Conservation (phyloP, 2,329 filamentous ascomycete genomes). For the Pseudonectria buxi region DNA sequence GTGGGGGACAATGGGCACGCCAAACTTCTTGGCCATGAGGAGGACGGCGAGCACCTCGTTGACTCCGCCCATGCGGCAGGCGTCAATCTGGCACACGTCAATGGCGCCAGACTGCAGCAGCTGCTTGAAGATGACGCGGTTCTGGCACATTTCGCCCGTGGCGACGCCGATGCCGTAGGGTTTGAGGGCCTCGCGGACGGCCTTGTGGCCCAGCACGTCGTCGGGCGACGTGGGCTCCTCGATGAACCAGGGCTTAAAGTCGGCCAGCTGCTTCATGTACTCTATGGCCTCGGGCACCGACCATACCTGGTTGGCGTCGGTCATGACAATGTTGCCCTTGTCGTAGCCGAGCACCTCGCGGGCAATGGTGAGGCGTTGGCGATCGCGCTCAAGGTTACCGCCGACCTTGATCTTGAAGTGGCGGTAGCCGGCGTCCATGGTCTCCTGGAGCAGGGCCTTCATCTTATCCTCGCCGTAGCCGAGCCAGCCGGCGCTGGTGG, state of each 20-base stretch:
- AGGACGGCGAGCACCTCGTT: constrained; percentile 90
- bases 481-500: constrained; percentile 86
- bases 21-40: constrained; percentile 73
- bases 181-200: constrained; percentile 71
- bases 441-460: constrained; percentile 66
- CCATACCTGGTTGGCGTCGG: constrained; percentile 92
- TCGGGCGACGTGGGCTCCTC: constrained; percentile 90
- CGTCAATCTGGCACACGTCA: constrained; percentile 84
- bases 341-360: constrained; percentile 77
- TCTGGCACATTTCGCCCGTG: constrained; percentile 93
- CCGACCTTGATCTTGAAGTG: constrained; percentile 94
- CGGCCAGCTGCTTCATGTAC: constrained; percentile 74
- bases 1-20: constrained; percentile 80
- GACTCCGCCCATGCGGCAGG: constrained; percentile 81
- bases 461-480: constrained; percentile 86
- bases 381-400: constrained; percentile 63
- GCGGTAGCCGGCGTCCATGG: constrained; percentile 66
- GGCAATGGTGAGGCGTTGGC: constrained; percentile 63
- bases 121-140: constrained; percentile 91
- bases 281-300: constrained; percentile 81
- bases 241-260: constrained; percentile 90
- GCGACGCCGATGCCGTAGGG: constrained; percentile 75
- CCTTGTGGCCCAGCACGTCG: constrained; percentile 82
- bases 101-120: constrained; percentile 73
- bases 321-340: constrained; percentile 78